Evolutionary conservation across 2,329 filamentous ascomycete genomes (phyloP).

Genomic region (Aureobasidium sp.): DNA sequence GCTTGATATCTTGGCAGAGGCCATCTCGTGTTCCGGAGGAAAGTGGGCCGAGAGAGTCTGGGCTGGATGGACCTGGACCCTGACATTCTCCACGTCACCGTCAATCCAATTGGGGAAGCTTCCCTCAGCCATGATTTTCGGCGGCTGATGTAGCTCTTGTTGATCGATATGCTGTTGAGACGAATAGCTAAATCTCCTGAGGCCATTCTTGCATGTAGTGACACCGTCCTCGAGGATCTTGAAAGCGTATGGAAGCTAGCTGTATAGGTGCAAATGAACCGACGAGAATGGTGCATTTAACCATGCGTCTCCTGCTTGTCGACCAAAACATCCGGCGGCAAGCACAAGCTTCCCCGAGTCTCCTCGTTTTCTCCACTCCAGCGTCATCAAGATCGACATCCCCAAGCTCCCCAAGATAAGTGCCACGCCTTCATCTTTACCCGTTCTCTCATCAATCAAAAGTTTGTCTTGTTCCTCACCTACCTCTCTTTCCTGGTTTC

Average conservation of each 20-base stretch:
- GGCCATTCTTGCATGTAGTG: background rate
- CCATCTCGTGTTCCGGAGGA: background rate
- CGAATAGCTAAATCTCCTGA: background rate
- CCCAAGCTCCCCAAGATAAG: background rate
- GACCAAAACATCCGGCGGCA: constrained; percentile 1
- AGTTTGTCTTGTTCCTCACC: background rate
- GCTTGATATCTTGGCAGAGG: background rate
- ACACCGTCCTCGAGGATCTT: background rate
- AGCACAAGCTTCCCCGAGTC: constrained; percentile 2
- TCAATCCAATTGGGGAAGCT: background rate
- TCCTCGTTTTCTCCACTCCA: constrained; percentile 6
- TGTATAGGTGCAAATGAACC: background rate
- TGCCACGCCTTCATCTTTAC: constrained; percentile 1
- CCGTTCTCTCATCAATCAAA: background rate
- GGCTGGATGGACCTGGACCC: constrained; percentile 1
- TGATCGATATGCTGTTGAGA: background rate
- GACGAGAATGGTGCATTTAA: background rate
- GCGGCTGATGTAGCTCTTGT: background rate
- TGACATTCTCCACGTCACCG: background rate
- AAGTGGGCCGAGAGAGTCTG: background rate
- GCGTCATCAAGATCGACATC: background rate
- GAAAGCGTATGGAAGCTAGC: background rate
- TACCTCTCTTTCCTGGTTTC: background rate
- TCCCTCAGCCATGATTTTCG: background rate
- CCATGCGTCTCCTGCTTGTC: background rate